Conservation (phyloP, 108 stramenopile species). For the Pelagomonas calceolata region DNA sequence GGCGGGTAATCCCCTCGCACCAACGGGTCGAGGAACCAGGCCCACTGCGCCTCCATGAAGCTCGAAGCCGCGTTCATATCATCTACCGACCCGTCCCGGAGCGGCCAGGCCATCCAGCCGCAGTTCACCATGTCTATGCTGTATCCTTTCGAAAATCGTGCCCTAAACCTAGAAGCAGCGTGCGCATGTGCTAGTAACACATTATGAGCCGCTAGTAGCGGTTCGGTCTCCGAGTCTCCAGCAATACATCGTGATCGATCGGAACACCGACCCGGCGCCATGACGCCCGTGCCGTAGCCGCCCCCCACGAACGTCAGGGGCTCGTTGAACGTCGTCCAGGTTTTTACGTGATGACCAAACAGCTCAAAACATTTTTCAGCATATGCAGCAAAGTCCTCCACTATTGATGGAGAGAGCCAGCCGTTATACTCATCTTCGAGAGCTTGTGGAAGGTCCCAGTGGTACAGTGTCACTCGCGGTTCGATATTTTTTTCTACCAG, state of each 20-base stretch:
- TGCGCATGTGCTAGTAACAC: constrained; percentile 69
- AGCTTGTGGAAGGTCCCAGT: constrained; percentile 86
- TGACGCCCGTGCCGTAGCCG: constrained; percentile 68
- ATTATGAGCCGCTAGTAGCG: constrained; percentile 68
- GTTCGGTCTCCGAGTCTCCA: constrained; percentile 35
- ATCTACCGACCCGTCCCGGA: neutral
- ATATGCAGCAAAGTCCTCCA: constrained; percentile 65
- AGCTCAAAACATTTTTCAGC: constrained; percentile 69
- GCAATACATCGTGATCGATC: constrained; percentile 10
- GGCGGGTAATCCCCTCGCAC: constrained; percentile 67
- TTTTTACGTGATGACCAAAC: constrained; percentile 78
- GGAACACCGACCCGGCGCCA: constrained; percentile 63
- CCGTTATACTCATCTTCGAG: constrained; percentile 68
- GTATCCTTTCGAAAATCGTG: constrained; percentile 38
- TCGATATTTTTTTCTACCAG: constrained; percentile 63
- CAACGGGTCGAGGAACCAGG: constrained; percentile 30
- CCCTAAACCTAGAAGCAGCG: constrained; percentile 57
- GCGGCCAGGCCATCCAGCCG: constrained; percentile 1
- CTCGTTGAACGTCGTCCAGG: constrained; percentile 90
- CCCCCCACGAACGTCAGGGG: constrained; percentile 69
- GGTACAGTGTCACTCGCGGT: constrained; percentile 78
- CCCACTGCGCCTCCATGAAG: constrained; percentile 20
- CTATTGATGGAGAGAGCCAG: constrained; percentile 47
- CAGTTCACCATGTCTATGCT: constrained; percentile 66
- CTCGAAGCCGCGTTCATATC: constrained; percentile 11